Evolutionary conservation across 495 filamentous ascomycete genomes (phyloP), one percentile per base, ranked within the genome.

Genomic region (Aspergillus cavernicola): DNA sequence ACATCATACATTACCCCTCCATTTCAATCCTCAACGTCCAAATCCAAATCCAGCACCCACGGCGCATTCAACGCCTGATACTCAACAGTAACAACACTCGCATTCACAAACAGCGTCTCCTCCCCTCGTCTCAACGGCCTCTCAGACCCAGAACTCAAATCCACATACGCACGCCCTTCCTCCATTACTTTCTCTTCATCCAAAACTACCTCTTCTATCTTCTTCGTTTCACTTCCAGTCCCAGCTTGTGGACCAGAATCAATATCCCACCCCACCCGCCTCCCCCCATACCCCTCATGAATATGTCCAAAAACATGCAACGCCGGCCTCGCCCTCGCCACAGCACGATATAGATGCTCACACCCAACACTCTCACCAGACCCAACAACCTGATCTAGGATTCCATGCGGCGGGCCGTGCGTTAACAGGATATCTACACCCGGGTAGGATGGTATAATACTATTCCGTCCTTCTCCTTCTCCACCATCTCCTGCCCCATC

Each of bases 51-150:
- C 24, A 89, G 76, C 9, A 86, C 41, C 82, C 82, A 88, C 1
- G 82, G 79, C 40, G 75, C 77, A 65, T 87, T 79, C 13, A 60
- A 36, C 12, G 79, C 70, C 15, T 60, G 52, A 66, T 84, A 85
- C 11, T 49, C 40, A 13, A 79, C 58, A 20, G 70, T 74, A 60
- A 80, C 74, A 23, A 89, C 78, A 51, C 80, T 79, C 3, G 86
- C 88, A 73, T 91, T 91, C 6, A 89, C 78, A 65, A 90, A 85
- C 4, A 91, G 52, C 6, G 88, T 90, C 56, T 87, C 76, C 51
- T 74, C 54, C 0, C 82, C 81, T 40, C 64, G 63, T 38, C 59
- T 50, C 50, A 86, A 53, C 12, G 71, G 68, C 38, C 35, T 60
- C 3, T 35, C 42, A 33, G 59, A 62, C 23, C 24, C 58, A 36